A percentile compares a stretch with the other conserved stretches of the same genome.
Evolutionary conservation across 2,329 filamentous ascomycete genomes (phyloP).

Genomic region (Diplodia sapinea): DNA sequence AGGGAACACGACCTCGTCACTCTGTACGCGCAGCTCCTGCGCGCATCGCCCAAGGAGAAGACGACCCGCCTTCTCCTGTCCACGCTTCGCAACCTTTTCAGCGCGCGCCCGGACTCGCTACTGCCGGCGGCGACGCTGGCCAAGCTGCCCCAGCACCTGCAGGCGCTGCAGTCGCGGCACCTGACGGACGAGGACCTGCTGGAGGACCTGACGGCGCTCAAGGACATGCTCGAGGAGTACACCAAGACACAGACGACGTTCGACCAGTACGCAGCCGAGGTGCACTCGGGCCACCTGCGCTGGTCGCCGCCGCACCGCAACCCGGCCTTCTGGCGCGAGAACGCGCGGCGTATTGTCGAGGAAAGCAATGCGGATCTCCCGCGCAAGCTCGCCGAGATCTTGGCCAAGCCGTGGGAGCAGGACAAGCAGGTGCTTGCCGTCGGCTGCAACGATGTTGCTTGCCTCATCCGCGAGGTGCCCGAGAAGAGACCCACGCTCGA

Average conservation of each 20-base stretch:
- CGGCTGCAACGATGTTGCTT: conserved; percentile 91
- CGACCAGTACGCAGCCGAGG: conserved; percentile 76
- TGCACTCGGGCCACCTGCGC: conserved; percentile 83
- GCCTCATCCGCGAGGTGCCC: conserved; percentile 84
- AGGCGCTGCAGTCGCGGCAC: conserved; percentile 61
- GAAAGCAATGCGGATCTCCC: conserved; percentile 79
- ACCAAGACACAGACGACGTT: conserved; percentile 71
- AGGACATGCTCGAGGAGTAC: conserved; percentile 81
- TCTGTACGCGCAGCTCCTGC: conserved; percentile 89
- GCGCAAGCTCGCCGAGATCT: conserved; percentile 82
- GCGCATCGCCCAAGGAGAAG: conserved; percentile 96
- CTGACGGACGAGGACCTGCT: conserved; percentile 59
- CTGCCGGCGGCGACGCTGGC: conserved; percentile 87
- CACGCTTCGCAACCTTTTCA: conserved; percentile 87
- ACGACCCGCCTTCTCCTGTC: conserved; percentile 90
- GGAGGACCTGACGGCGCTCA: conserved; percentile 55
- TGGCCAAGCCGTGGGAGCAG: conserved; percentile 81
- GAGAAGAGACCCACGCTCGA: conserved; percentile 82
- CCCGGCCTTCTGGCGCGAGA: conserved; percentile 88
- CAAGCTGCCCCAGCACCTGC: conserved; percentile 70
- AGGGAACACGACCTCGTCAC: conserved; percentile 93
- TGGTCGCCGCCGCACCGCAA: conserved; percentile 93
- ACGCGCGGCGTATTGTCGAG: conserved; percentile 84
- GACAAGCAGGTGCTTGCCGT: conserved; percentile 87
- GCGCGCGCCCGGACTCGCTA: conserved; percentile 68